Base-by-base conservation (phyloP, 2,329 filamentous ascomycete species). In the Lasiodiplodia sp. region DNA sequence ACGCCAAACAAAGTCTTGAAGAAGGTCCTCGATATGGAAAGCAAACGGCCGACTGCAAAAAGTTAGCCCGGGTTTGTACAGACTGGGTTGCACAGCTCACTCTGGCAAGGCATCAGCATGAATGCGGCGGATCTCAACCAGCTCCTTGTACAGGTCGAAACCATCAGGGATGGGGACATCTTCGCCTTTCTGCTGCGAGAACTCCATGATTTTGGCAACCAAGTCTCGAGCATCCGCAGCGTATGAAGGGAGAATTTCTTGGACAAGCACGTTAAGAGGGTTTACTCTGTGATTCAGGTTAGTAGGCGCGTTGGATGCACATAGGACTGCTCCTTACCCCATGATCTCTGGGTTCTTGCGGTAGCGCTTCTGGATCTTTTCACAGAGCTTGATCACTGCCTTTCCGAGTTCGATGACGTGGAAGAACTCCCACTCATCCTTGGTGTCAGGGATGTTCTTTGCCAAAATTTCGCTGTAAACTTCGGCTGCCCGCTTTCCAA, bases 1-100 rank as follows among this genome's bases (percentile, higher is more conserved):
- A 69, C 93, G 90, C 94, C 94, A 98, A 6, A 98, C 96, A 78
- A 98, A 99, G 44, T 92, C 91, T 70, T 94, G 92, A 21, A 99
- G 85, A 18, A 97, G 83, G 52, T 90, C 88, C 79, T 99, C 96
- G 53, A 99, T 87, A 72, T 94, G 90, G 78, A 98, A 97, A 4
- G 90, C 90, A 78, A 98, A 99, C 1, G 89, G 87, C 70, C 88
- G 84, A 10, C 78, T 78, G 31, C 12, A 2, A 18, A 18, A 12
- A 2, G 38, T 68, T 63, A 71, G 64, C 52, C 40, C 18, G 38
- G 21, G 4, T 0, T 11, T 40, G 44, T 8, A 25, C 16, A 5
- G 7, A n/a, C 21, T 10, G 8, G 25, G 11, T 18, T 7, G 28
- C 11, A 57, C 31, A 68, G 71, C 81, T 73, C 79, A 83, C 72